A percentile compares a stretch with the other conserved stretches of the same genome.
phyloP scores from a whole-genome alignment of 768 basidiomycete species.

The Termitomyces sp. region DNA sequence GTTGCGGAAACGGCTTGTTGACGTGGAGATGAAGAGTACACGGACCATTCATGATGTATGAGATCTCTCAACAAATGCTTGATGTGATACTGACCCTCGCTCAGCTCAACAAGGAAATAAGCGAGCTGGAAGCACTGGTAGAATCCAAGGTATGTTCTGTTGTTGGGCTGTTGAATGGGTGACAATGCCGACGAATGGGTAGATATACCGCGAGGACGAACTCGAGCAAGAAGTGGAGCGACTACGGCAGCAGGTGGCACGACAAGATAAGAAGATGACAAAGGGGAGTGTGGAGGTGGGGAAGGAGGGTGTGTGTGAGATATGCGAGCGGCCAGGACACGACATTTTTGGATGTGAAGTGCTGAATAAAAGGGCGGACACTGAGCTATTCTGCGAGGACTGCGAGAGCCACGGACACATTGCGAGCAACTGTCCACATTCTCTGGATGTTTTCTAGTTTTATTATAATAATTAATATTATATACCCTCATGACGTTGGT shows the following conservation, averaged over 20 bases:
- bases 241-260: constrained; percentile 64
- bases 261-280: constrained; percentile 54
- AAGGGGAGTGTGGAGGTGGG: constrained; percentile 34
- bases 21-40: constrained; percentile 72
- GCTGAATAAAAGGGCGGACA: constrained; percentile 48
- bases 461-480: background rate
- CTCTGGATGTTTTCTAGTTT: constrained; percentile 76
- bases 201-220: constrained; percentile 93
- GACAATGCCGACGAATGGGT: background rate
- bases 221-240: constrained; percentile 81
- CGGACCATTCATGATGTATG: constrained; percentile 61
- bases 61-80: background rate
- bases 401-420: constrained; percentile 79
- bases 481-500: constrained; percentile 7
- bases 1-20: constrained; percentile 61
- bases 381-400: constrained; percentile 67
- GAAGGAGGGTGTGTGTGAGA: constrained; percentile 60
- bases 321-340: constrained; percentile 81
- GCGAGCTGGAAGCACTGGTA: constrained; percentile 88
- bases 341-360: constrained; percentile 83
- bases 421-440: constrained; percentile 78
- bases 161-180: background rate
- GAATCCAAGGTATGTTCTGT: constrained; percentile 72
- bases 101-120: constrained; percentile 87
- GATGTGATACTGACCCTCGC: background rate